A percentile compares a stretch with the other conserved stretches of the same genome.
phyloP scores from a whole-genome alignment of 805 yeast species.

The Hanseniaspora valbyensis region DNA sequence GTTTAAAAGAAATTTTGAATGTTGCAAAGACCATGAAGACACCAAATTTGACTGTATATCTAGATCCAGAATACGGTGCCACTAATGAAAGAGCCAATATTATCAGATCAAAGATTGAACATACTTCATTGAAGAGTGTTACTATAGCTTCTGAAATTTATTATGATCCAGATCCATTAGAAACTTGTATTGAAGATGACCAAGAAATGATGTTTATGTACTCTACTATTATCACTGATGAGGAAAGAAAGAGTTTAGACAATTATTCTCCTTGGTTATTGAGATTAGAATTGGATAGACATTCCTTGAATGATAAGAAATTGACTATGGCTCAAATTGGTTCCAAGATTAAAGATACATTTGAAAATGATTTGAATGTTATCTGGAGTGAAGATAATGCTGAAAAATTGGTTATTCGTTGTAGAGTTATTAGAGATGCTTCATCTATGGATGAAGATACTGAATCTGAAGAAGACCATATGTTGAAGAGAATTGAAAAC shows the following conservation, averaged over 20 bases:
- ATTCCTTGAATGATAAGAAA: slow-evolving; percentile 96
- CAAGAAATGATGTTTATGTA: slow-evolving; percentile 93
- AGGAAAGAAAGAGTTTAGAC: slow-evolving; percentile 84
- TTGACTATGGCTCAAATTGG: slow-evolving; percentile 97
- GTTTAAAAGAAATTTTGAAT: slow-evolving; percentile 92
- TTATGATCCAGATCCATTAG: slow-evolving; percentile 96
- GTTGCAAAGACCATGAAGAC: slow-evolving; percentile 98
- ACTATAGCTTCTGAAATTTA: slow-evolving; percentile 95
- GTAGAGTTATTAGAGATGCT: slow-evolving; percentile 96
- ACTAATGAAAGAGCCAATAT: slow-evolving; percentile 92
- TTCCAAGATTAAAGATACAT: slow-evolving; percentile 80
- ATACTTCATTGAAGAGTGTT: slow-evolving; percentile 85
- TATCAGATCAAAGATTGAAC: slow-evolving; percentile 93
- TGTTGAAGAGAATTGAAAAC: slow-evolving; percentile 86
- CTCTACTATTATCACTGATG: slow-evolving; percentile 95
- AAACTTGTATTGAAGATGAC: slow-evolving; percentile 95
- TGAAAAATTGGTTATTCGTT: slow-evolving; percentile 89
- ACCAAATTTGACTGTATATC: slow-evolving; percentile 96
- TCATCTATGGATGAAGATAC: slow-evolving; percentile 85
- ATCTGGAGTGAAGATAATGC: slow-evolving; percentile 99
- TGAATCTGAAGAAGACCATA: slow-evolving; percentile 93
- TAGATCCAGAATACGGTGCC: slow-evolving; percentile 64
- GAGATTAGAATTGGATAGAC: slow-evolving; percentile 94
- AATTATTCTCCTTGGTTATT: slow-evolving; percentile 97
- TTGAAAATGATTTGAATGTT: slow-evolving; percentile 89